These are phyloP conservation scores for Perkinsus olseni DNA, from an alignment of 169 alveolate genomes.

Conservation along the genomic window DNA sequence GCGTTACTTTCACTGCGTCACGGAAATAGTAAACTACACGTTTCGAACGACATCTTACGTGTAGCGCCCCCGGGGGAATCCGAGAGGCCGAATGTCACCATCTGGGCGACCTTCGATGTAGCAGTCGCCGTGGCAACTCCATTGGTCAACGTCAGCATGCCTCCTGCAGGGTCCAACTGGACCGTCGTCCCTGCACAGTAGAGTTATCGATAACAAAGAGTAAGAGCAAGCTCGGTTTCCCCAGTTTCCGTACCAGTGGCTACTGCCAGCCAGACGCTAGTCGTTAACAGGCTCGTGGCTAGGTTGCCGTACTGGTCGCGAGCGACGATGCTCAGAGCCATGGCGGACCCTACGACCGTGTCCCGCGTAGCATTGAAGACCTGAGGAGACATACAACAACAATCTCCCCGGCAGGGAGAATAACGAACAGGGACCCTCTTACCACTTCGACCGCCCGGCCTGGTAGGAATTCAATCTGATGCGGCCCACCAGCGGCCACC, in stretches of 20 bases:
- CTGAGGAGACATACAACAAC: no score
- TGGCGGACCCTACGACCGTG: not conserved
- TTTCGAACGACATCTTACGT: no score
- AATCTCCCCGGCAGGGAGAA: no score
- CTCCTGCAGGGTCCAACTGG: not conserved
- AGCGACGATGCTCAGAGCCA: not conserved
- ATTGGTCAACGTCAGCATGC: not conserved
- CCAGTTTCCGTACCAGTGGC: not conserved
- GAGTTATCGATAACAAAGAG: not conserved
- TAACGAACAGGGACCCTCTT: no score
- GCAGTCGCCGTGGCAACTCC: not conserved
- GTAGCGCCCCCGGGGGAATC: not conserved
- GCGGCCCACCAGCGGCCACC: not conserved
- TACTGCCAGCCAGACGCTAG: not conserved
- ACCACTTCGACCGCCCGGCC: not conserved
- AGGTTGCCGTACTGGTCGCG: not conserved
- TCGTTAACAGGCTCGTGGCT: not conserved
- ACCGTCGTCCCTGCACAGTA: not conserved
- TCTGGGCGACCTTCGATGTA: not conserved
- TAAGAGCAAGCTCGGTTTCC: not conserved
- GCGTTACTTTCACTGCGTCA: not conserved
- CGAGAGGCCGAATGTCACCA: not conserved
- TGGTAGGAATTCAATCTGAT: not conserved
- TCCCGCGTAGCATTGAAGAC: not conserved
- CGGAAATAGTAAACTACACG: not conserved